Conservation (phyloP, 208 protist genomes). For the Crithidia mellificae region DNA sequence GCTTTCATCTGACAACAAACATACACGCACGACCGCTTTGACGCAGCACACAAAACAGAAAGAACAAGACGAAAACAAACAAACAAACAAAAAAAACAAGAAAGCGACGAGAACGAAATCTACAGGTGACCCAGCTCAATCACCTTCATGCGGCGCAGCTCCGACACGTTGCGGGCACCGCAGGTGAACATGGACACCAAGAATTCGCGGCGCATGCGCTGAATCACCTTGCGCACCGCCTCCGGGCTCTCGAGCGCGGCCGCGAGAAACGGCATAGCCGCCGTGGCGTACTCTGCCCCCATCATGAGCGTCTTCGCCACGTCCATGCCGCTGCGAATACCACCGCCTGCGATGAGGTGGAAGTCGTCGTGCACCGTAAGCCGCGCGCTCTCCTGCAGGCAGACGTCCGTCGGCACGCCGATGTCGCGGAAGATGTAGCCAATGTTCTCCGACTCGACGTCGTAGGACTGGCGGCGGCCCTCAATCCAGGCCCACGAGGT, state of each 20-base stretch:
- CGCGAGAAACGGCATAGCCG: slow-evolving; percentile 89
- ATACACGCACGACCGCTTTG: not conserved
- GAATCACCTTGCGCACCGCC: slow-evolving; percentile 70
- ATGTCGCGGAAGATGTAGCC: slow-evolving; percentile 89
- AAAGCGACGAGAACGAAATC: not conserved
- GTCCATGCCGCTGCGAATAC: slow-evolving; percentile 87
- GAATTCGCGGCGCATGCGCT: slow-evolving; percentile 76
- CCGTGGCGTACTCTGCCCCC: slow-evolving; percentile 78
- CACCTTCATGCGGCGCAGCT: slow-evolving; percentile 63
- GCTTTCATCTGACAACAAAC: no score
- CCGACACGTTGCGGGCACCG: slow-evolving; percentile 75
- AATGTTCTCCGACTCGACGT: slow-evolving; percentile 68
- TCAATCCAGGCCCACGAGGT: slow-evolving; percentile 94
- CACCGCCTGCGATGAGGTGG: slow-evolving; percentile 87
- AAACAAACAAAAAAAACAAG: not conserved
- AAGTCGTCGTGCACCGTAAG: slow-evolving; percentile 52
- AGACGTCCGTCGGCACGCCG: slow-evolving; percentile 85
- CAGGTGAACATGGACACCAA: slow-evolving; percentile 88
- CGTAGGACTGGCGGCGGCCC: slow-evolving; percentile 68
- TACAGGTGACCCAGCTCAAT: slow-evolving; percentile 50
- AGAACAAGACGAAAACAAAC: not conserved
- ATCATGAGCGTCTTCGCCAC: slow-evolving; percentile 87
- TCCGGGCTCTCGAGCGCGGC: slow-evolving; percentile 78
- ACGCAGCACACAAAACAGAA: not conserved
- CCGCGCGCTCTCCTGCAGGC: slow-evolving; percentile 59